Percentiles rank a stretch among this genome's conserved stretches.
These are phyloP conservation scores for Wickerhamomyces chambardii DNA, from an alignment of 805 yeast genomes.

Conservation along the genomic window DNA sequence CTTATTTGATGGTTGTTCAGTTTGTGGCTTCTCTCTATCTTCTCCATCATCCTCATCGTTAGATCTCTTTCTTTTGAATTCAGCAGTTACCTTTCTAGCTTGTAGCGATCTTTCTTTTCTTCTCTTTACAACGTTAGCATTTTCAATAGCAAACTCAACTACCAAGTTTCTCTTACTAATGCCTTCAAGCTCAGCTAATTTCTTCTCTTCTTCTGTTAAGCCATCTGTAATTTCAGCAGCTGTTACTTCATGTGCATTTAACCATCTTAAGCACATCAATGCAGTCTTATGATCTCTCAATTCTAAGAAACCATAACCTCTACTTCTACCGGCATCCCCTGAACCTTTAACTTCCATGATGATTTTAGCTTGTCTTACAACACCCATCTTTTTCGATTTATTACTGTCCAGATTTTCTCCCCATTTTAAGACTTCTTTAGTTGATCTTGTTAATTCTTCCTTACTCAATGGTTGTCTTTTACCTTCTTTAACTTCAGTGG, in stretches of 20 bases:
- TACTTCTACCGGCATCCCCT: constrained; percentile 80
- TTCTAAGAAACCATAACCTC: constrained; percentile 96
- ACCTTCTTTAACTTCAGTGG: constrained; percentile 72
- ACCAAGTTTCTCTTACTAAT: constrained; percentile 61
- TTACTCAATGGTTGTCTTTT: constrained; percentile 78
- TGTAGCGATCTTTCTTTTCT: constrained; percentile 60
- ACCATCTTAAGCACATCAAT: constrained; percentile 93
- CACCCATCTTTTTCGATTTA: constrained; percentile 73
- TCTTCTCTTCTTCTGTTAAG: constrained; percentile 58
- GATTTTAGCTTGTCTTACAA: constrained; percentile 88
- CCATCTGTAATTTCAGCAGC: constrained; percentile 63
- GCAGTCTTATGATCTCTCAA: constrained; percentile 89
- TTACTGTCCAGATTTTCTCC: constrained; percentile 38
- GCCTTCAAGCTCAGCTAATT: constrained; percentile 43
- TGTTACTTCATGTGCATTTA: constrained; percentile 85
- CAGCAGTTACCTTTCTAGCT: constrained; percentile 25
- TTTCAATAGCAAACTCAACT: constrained; percentile 94
- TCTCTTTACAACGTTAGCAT: constrained; percentile 88
- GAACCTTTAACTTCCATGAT: constrained; percentile 88
- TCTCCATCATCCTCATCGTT: constrained; percentile 15
- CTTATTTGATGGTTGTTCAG: constrained; percentile 5
- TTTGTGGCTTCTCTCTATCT: constrained; percentile 5
- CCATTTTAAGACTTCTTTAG: constrained; percentile 46
- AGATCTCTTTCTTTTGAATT: constrained; percentile 19
- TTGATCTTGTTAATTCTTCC: constrained; percentile 81